Conservation (phyloP, 306 rosid genomes). For the Cucurbita argyrosperma region DNA sequence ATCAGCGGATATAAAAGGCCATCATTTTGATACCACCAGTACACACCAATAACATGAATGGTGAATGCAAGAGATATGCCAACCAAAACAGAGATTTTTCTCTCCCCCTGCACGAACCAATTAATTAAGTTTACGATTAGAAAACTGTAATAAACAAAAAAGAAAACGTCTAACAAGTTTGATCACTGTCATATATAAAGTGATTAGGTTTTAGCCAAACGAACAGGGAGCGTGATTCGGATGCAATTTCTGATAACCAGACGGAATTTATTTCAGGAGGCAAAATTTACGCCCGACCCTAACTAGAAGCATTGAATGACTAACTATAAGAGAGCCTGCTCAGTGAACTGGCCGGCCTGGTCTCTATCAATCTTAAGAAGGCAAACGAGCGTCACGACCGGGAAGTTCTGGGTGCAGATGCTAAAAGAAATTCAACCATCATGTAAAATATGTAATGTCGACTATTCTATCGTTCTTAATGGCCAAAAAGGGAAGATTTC, state of each 20-base stretch:
- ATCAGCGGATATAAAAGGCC: constrained; percentile 67
- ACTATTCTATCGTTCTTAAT: neutral
- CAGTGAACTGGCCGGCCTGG: neutral
- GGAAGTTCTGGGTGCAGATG: neutral
- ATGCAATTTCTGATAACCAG: neutral
- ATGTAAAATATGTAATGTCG: neutral
- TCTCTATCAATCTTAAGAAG: neutral
- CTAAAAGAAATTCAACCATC: neutral
- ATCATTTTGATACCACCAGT: constrained; percentile 97
- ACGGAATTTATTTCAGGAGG: neutral
- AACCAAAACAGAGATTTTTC: constrained; percentile 56
- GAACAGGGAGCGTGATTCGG: neutral
- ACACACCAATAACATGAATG: constrained; percentile 64
- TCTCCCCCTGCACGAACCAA: constrained; percentile 82
- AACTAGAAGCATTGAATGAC: neutral
- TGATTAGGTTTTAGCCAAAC: neutral
- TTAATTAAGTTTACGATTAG: constrained; percentile 2
- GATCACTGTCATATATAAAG: neutral
- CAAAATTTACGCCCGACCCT: neutral
- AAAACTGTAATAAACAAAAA: neutral
- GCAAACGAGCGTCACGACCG: neutral
- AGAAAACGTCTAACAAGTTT: neutral
- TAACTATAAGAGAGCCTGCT: neutral
- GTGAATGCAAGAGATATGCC: constrained; percentile 66
- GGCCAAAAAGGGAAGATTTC: neutral